Percentiles rank a stretch among this genome's conserved stretches.
Conservation (phyloP, 768 basidiomycete species). For the Mycena haematopus region DNA sequence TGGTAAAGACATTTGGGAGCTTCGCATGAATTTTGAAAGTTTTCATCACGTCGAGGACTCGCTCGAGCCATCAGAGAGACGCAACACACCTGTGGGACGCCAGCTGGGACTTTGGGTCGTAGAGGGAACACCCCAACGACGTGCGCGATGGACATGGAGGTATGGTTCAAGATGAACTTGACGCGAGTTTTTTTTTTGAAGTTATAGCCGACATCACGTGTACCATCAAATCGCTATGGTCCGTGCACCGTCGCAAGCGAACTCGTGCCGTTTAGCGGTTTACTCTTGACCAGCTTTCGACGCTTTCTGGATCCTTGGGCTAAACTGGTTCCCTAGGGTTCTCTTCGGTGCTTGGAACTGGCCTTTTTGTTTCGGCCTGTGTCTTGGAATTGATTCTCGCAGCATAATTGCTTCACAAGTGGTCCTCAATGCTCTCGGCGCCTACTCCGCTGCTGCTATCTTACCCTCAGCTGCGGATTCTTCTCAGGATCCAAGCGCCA, state of each 20-base stretch:
- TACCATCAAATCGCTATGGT: background rate
- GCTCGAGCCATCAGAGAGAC: background rate
- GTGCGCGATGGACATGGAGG: background rate
- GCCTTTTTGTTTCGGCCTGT: no score
- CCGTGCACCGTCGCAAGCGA: background rate
- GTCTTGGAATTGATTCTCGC: no score
- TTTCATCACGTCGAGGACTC: slow-evolving; percentile 59
- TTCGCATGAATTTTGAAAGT: slow-evolving; percentile 31
- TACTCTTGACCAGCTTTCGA: background rate
- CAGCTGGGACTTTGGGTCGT: no score
- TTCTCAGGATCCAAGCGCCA: background rate
- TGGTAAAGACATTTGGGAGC: slow-evolving; percentile 44
- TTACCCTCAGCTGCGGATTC: background rate
- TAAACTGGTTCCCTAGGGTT: no score
- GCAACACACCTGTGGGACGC: background rate
- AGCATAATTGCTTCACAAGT: background rate
- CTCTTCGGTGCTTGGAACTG: no score
- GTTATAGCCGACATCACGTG: background rate
- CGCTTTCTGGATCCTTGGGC: no score
- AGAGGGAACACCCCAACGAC: no score
- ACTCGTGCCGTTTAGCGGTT: background rate
- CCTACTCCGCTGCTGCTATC: background rate
- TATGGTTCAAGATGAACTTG: background rate
- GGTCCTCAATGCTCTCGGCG: no score
- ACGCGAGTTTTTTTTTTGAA: background rate